Conservation (phyloP, 176 grass and related monocot species). For the Hyparrhenia diplandra region DNA sequence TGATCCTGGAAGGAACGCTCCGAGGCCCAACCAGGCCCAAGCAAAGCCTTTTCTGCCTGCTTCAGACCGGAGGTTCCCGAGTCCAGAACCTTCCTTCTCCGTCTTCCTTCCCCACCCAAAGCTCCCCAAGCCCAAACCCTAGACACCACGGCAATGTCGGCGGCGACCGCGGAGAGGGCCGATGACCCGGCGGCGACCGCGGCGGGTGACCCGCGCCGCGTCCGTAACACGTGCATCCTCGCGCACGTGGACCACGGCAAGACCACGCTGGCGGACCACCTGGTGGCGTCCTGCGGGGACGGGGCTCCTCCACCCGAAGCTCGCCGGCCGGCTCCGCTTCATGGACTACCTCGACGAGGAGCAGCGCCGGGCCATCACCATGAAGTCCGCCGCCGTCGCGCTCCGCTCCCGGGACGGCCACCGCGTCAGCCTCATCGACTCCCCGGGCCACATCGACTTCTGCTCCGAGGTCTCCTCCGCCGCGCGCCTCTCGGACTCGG, state of each 20-base stretch:
- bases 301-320: conserved; percentile 65
- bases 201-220: conserved; percentile 14
- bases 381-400: conserved; percentile 77
- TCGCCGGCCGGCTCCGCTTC: conserved; percentile 65
- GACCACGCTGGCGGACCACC: conserved; percentile 87
- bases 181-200: not conserved
- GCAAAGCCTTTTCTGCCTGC: not conserved
- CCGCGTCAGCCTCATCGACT: conserved; percentile 89
- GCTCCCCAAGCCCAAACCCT: conserved; percentile 35
- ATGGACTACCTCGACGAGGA: conserved; percentile 96
- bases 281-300: conserved; percentile 72
- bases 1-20: not conserved
- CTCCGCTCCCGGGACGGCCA: conserved; percentile 36
- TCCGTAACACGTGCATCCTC: conserved; percentile 95
- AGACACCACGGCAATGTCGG: conserved; percentile 1
- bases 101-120: not conserved
- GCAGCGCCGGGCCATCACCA: conserved; percentile 81
- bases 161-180: conserved; percentile 23
- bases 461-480: conserved; percentile 91
- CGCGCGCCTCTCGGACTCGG: conserved; percentile 70
- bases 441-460: conserved; percentile 95
- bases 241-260: conserved; percentile 95
- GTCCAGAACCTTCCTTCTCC: not conserved
- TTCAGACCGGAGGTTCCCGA: not conserved
- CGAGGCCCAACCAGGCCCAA: not conserved